Percentiles rank a stretch among this genome's conserved stretches.
These are phyloP conservation scores for Leccinum ochraceum DNA, from an alignment of 768 basidiomycete genomes.

Conservation along the genomic window DNA sequence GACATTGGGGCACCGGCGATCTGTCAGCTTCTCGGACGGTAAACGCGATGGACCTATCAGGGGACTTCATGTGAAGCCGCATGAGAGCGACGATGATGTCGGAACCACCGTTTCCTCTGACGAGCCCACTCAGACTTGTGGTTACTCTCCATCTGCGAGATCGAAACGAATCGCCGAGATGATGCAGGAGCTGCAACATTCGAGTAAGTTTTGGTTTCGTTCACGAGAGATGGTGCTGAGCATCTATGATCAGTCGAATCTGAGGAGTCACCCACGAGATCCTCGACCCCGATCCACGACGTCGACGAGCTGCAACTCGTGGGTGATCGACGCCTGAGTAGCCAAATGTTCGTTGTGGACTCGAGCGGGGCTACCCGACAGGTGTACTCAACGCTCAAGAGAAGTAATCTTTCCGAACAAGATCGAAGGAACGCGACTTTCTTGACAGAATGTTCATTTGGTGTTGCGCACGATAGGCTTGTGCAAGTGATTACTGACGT, in stretches of 20 bases:
- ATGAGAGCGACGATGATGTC: slow-evolving; percentile 40
- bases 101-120: slow-evolving; percentile 22
- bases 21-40: slow-evolving; percentile 97
- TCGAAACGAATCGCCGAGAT: slow-evolving; percentile 82
- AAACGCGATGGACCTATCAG: slow-evolving; percentile 85
- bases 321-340: slow-evolving; percentile 42
- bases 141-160: slow-evolving; percentile 58
- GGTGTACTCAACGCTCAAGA: slow-evolving; percentile 47
- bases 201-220: slow-evolving; percentile 51
- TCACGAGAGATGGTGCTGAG: slow-evolving; percentile 7
- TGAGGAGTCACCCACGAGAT: slow-evolving; percentile 60
- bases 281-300: slow-evolving; percentile 45
- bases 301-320: slow-evolving; percentile 50
- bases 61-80: slow-evolving; percentile 47
- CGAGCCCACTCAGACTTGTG: slow-evolving; percentile 20
- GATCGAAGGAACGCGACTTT: slow-evolving; percentile 58
- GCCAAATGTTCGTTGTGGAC: slow-evolving; percentile 26
- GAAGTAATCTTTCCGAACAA: slow-evolving; percentile 37
- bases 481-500: slow-evolving; percentile 93
- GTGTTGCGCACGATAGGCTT: slow-evolving; percentile 86
- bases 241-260: slow-evolving; percentile 27
- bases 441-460: slow-evolving; percentile 97
- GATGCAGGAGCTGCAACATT: slow-evolving; percentile 70
- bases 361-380: slow-evolving; percentile 37
- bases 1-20: slow-evolving; percentile 59